Conservation (phyloP, 2,329 filamentous ascomycete genomes). For the Zasmidium cellare region DNA sequence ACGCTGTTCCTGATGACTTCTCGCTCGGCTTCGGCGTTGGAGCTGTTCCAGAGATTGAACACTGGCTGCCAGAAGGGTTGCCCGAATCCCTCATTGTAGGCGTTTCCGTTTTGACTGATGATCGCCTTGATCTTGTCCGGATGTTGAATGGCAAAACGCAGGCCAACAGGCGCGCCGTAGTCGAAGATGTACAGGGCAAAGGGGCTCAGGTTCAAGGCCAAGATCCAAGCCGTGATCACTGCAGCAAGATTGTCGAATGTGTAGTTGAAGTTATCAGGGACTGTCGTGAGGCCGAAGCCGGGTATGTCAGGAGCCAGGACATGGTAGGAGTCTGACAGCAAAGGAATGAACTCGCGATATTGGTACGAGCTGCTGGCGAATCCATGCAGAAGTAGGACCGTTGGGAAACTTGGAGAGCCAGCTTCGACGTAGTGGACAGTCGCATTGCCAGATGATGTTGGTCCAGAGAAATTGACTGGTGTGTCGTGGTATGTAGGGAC, state of each 20-base stretch:
- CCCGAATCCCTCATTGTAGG: slow-evolving; percentile 58
- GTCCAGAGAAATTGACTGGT: slow-evolving; percentile 10
- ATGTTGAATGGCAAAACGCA: slow-evolving; percentile 54
- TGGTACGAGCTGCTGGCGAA: slow-evolving; percentile 49
- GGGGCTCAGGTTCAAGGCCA: slow-evolving; percentile 46
- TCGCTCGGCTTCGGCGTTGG: slow-evolving; percentile 13
- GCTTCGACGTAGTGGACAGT: slow-evolving; percentile 26
- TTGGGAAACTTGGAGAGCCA: slow-evolving; percentile 30
- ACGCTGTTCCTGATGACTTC: slow-evolving; percentile 36
- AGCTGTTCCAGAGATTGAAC: slow-evolving; percentile 45
- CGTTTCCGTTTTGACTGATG: slow-evolving; percentile 62
- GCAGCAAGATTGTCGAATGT: slow-evolving; percentile 55
- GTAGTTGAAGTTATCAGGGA: slow-evolving; percentile 49
- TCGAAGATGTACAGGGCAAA: slow-evolving; percentile 64
- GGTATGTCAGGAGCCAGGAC: slow-evolving; percentile 61
- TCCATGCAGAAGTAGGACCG: slow-evolving; percentile 49
- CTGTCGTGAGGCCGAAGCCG: slow-evolving; percentile 59
- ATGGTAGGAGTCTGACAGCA: slow-evolving; percentile 44
- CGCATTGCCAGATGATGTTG: slow-evolving; percentile 11
- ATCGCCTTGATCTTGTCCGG: slow-evolving; percentile 54
- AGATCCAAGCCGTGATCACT: slow-evolving; percentile 52
- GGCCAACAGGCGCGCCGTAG: slow-evolving; percentile 59
- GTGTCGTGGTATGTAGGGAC: slow-evolving; percentile 18
- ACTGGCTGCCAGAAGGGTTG: slow-evolving; percentile 53
- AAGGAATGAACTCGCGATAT: slow-evolving; percentile 48